Conservation (phyloP, 805 yeast species). For the Saitoella complicata region DNA sequence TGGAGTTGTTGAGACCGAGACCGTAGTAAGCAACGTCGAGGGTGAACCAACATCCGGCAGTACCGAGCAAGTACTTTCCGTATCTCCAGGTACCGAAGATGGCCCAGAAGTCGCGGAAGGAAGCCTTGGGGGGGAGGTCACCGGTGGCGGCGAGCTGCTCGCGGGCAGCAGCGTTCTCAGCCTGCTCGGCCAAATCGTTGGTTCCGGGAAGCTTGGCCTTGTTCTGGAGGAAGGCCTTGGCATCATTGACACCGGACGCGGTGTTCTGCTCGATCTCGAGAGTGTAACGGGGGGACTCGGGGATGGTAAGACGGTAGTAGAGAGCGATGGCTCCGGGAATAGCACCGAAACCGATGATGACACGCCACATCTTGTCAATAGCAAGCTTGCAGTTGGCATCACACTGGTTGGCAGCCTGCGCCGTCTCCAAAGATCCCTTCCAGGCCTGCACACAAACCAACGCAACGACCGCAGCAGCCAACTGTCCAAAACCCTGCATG, state of each 20-base stretch:
- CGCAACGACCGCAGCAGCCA: slow-evolving; percentile 73
- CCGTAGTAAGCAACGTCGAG: slow-evolving; percentile 87
- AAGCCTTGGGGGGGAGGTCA: not conserved
- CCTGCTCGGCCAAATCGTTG: slow-evolving; percentile 16
- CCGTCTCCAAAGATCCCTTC: slow-evolving; percentile 41
- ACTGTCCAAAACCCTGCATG: slow-evolving; percentile 94
- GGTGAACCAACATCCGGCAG: slow-evolving; percentile 84
- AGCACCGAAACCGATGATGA: slow-evolving; percentile 75
- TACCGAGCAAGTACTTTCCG: slow-evolving; percentile 67
- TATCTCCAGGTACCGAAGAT: slow-evolving; percentile 80
- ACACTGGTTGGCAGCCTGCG: slow-evolving; percentile 44
- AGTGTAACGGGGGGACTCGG: slow-evolving; percentile 51
- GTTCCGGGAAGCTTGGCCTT: not conserved
- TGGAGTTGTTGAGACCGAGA: slow-evolving; percentile 65
- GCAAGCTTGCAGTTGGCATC: slow-evolving; percentile 53
- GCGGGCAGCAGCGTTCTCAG: slow-evolving; percentile 4
- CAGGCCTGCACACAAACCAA: slow-evolving; percentile 61
- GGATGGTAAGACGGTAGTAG: slow-evolving; percentile 84
- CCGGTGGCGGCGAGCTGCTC: not conserved
- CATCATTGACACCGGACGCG: slow-evolving; percentile 36
- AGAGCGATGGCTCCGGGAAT: slow-evolving; percentile 72
- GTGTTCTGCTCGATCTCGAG: slow-evolving; percentile 33
- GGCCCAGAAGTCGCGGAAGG: slow-evolving; percentile 37
- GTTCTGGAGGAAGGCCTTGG: slow-evolving; percentile 18
- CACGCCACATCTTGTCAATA: slow-evolving; percentile 90